These are phyloP conservation scores for Dichotomocladium elegans DNA, from an alignment of 371 early-diverging fungal species.

Conservation along the genomic window DNA sequence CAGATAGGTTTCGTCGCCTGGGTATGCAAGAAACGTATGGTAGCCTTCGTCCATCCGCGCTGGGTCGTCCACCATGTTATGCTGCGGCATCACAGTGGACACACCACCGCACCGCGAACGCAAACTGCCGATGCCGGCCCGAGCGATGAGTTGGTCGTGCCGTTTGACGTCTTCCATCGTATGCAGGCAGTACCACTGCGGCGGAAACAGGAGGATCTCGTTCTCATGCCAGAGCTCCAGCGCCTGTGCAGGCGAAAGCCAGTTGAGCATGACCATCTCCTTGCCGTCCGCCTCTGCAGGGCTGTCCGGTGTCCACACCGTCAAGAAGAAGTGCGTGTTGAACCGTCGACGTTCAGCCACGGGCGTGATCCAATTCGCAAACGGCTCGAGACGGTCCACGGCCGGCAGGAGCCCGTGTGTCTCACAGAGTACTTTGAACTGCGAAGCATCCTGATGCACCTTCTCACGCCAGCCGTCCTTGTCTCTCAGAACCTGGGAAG, in stretches of 20 bases:
- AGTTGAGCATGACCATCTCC: conserved; percentile 62
- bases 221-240: conserved; percentile 15
- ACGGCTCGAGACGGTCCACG: conserved; percentile 42
- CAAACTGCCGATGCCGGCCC: conserved; percentile 35
- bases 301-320: conserved; percentile 33
- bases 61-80: conserved; percentile 17
- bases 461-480: conserved; percentile 46
- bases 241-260: conserved; percentile 66
- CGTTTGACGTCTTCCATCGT: conserved; percentile 27
- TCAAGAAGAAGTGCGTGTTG: conserved; percentile 73
- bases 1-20: conserved; percentile 33
- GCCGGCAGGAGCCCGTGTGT: conserved; percentile 41
- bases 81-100: conserved; percentile 48
- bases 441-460: conserved; percentile 46
- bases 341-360: conserved; percentile 60
- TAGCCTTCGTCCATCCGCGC: conserved; percentile 14
- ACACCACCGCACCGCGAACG: conserved; percentile 24
- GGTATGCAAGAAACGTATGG: conserved; percentile 27
- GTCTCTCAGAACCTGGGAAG: conserved; percentile 22
- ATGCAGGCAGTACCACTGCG: conserved; percentile 63
- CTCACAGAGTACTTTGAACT: conserved; percentile 55
- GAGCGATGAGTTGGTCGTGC: conserved; percentile 20
- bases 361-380: conserved; percentile 84
- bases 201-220: conserved; percentile 50
- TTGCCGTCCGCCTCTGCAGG: conserved; percentile 52